A percentile compares a stretch with the other conserved stretches of the same genome.
phyloP scores from a whole-genome alignment of 2,329 filamentous ascomycete species.

The Ascochyta lentis region DNA sequence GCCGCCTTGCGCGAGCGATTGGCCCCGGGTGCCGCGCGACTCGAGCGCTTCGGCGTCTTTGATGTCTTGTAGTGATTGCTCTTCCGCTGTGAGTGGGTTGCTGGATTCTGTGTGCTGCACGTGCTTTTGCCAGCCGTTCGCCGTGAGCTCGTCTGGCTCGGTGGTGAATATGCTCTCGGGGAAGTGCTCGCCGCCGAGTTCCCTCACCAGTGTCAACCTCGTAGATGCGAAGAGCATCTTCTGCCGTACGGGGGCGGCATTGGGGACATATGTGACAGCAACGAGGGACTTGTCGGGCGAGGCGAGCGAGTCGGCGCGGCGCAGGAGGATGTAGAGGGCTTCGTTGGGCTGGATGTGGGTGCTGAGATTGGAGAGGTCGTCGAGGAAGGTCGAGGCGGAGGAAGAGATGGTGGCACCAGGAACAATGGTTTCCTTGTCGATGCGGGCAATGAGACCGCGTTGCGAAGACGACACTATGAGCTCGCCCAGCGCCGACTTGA shows the following conservation, averaged over 20 bases:
- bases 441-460: constrained; percentile 75
- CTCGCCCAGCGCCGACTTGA: constrained; percentile 73
- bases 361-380: constrained; percentile 68
- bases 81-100: constrained; percentile 80
- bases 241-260: constrained; percentile 77
- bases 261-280: constrained; percentile 80
- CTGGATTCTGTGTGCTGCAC: constrained; percentile 67
- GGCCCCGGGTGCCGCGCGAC: constrained; percentile 69
- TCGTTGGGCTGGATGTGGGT: constrained; percentile 69
- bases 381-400: constrained; percentile 62
- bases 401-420: constrained; percentile 64
- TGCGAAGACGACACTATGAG: constrained; percentile 67
- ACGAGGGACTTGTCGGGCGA: constrained; percentile 58
- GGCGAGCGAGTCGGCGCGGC: constrained; percentile 62
- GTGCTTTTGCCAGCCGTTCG: constrained; percentile 73
- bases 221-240: constrained; percentile 88
- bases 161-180: constrained; percentile 78
- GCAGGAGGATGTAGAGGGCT: constrained; percentile 77
- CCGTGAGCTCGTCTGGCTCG: constrained; percentile 70
- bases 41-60: constrained; percentile 78
- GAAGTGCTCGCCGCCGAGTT: constrained; percentile 81
- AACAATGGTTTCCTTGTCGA: constrained; percentile 70
- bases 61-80: constrained; percentile 73
- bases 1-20: constrained; percentile 45
- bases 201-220: constrained; percentile 74